Conservation (phyloP, 306 rosid genomes). For the Parietaria judaica region DNA sequence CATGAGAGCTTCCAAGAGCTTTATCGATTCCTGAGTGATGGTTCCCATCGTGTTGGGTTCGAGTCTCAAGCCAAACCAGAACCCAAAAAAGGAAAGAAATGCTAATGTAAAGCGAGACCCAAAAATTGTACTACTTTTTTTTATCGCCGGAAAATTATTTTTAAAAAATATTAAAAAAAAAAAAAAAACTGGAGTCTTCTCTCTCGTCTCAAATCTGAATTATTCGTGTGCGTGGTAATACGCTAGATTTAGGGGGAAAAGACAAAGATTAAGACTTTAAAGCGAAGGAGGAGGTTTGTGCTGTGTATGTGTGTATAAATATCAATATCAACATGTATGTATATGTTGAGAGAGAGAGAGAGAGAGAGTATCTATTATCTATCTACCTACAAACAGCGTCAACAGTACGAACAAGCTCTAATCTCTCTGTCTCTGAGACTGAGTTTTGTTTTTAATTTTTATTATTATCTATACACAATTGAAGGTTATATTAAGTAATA, state of each 20-base stretch:
- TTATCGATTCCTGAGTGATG: slow-evolving; percentile 65
- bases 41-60: slow-evolving; percentile 36
- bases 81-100: not conserved
- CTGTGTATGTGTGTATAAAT: not conserved
- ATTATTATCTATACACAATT: not conserved
- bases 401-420: not conserved
- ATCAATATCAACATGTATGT: not conserved
- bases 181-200: not conserved
- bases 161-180: too few species aligned
- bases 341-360: not conserved
- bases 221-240: not conserved
- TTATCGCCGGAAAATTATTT: too few species aligned
- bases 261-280: not conserved
- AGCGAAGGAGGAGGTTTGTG: not conserved
- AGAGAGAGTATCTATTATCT: not conserved
- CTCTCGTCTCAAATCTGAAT: not conserved
- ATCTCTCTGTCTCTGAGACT: not conserved
- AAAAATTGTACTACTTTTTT: not conserved
- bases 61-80: not conserved
- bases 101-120: not conserved
- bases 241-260: slow-evolving; percentile 6
- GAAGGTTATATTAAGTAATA: too few species aligned
- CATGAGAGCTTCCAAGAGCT: slow-evolving; percentile 54
- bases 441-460: not conserved
- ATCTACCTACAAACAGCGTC: not conserved